Base-by-base conservation (phyloP, 371 early-diverging fungal species). In the Apophysomyces ossiformis region DNA sequence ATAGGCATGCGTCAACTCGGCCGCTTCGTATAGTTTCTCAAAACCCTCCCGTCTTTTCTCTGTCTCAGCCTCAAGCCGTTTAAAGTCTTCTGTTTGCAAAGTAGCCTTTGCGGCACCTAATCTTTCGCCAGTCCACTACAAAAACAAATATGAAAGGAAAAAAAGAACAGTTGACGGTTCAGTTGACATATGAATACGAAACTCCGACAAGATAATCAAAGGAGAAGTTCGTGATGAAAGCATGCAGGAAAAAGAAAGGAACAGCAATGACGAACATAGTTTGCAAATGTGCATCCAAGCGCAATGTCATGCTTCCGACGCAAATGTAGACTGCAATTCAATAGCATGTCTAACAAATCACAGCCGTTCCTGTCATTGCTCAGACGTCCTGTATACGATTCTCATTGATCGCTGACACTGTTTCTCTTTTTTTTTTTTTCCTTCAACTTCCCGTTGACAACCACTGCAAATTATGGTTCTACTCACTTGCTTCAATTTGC, bases 81-180 rank as follows among this genome's bases (percentile, higher is more conserved):
- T 79, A 72, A 76, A 84, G 45, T 77, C 80, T 8, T 82, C 79
- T 1, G 80, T 82, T 65, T 80, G 78, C 39, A 73, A 62, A 36
- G 84, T 83, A 4, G 68, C 64, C 62, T 83, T 83, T 57, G 78
- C 81, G n/a, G 71, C 72, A 35, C 84, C 84, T 56, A 83, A 69
- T 16, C 69, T 75, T 66, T 83, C 84, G 46, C 79, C 84, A 11
- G 84, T 83, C 84, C 84, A 83, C 81, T 78, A 64, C 36, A 12
- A 57, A 65, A 63, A 7, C 1, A n/a, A 18, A n/a, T 2, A 3
- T 2, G 32, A 26, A 26, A 26, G 2, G 32, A 26, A 26, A 26
- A 26, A 26, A 26, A 2, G 32, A 26, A 26, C 32, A 47, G 21
- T 16, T 41, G 41, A 21, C 21, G 1, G 16, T 21, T 50, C 18